Evolutionary conservation across 2,329 filamentous ascomycete genomes (phyloP), one percentile per base, ranked within the genome.

Genomic region (Pseudogymnoascus sp.): DNA sequence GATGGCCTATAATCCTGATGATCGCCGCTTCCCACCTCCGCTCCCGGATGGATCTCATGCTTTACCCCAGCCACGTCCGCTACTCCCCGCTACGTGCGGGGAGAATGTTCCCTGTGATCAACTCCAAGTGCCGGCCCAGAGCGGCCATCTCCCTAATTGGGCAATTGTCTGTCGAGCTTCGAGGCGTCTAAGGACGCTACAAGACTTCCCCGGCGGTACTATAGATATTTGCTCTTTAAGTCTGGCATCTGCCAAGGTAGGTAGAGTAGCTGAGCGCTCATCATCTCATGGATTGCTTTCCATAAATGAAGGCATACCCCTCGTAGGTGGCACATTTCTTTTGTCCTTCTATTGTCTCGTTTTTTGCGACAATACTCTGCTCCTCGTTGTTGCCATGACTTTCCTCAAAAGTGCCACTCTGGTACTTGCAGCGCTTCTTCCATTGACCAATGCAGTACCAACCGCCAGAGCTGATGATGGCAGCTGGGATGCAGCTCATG

Each of bases 401-500:
- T 55, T 55, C 29, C 48, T 55, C 48, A 35, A 13, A 21, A 55
- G 27, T 35, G 48, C 48, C 48, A 55, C 48, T 55, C 27, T 55
- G 29, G 48, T 29, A 13, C 48, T 55, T 55, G 48, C 48, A 4
- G 48, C 48, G n/a, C 48, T 55, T 55, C 48, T 55, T 55, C 48
- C 48, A 33, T 55, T 55, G 15, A 21, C 5, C 15, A 27, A 5
- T 21, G 48, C 48, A 33, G 48, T 55, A 5, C 48, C 48, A 5
- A 60, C 58, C 5, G 31, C 58, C 33, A 33, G 38, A 9, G 35
- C 29, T 17, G 36, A 21, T 0, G 29, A 33, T 55, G 48, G 21
- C 9, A 68, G 75, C 55, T 94, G 90, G 90, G 78, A 79, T 25
- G 79, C 85, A 9, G 88, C 88, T 62, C 91, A 92, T 72, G 74